Conservation (phyloP, 2,329 filamentous ascomycete species). For the Neonectria hederae region DNA sequence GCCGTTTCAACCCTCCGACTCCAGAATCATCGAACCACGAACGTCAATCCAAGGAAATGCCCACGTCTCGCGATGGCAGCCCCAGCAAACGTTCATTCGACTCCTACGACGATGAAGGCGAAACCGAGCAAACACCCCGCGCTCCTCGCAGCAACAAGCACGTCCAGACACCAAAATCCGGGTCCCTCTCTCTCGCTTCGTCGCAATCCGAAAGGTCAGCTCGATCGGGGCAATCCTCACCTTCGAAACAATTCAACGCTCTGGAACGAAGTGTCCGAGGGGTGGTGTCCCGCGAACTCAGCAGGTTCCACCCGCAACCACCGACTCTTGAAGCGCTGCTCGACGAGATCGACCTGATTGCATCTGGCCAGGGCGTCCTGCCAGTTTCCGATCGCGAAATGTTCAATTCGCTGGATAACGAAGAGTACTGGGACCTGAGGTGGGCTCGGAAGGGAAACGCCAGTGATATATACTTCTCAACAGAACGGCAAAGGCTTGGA, state of each 20-base stretch:
- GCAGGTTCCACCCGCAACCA: conserved; percentile 11
- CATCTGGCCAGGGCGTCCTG: conserved; percentile 9
- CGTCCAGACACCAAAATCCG: not conserved
- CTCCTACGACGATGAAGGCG: not conserved
- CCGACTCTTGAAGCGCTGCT: conserved; percentile 14
- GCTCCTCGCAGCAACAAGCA: not conserved
- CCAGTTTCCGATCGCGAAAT: not conserved
- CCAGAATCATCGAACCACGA: not conserved
- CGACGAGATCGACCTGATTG: conserved; percentile 13
- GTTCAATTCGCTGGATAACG: not conserved
- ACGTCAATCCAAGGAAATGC: not conserved
- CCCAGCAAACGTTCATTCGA: not conserved
- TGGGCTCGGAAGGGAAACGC: not conserved
- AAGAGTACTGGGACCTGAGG: not conserved
- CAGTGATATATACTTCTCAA: not conserved
- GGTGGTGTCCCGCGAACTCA: conserved; percentile 7
- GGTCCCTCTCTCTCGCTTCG: not conserved
- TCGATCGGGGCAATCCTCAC: conserved; percentile 19
- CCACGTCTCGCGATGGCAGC: not conserved
- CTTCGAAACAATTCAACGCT: conserved; percentile 13
- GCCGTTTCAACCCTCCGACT: not conserved
- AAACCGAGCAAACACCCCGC: not conserved
- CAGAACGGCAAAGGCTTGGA: not conserved
- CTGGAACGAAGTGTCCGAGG: conserved; percentile 2
- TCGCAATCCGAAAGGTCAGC: not conserved